Evolutionary conservation across 257 asterid genomes (phyloP), one percentile per base, ranked within the genome.

Genomic region (Solanum phureja): DNA sequence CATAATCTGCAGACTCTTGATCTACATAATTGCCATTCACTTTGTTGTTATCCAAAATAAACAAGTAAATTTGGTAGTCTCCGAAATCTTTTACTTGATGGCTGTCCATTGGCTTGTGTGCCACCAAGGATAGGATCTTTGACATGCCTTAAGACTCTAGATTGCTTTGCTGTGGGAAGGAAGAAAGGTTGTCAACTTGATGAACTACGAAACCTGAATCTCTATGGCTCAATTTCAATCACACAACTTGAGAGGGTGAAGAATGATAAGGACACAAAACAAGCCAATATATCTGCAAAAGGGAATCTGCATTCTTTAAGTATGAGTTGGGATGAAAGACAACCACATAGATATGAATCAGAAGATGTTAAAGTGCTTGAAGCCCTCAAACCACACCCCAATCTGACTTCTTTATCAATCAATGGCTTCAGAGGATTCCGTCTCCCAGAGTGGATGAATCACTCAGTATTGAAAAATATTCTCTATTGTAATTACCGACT

Each of bases 81-180:
- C 38, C 69, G 69, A 42, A 29, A 86, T 44, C 83, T 69, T 86
- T 19, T 29, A 35, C 60, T 86, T 19, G 18, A n/a, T 24, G 29
- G 13, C 3, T 38, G 21, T 42, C 6, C 12, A 69, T 34, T 90
- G 87, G 84, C 83, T 71, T 82, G 62, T 23, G 79, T 84, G 88
- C 92, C 93, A 31, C 66, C 87, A 6, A 86, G 38, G 35, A 86
- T 91, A 23, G 87, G 92, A 40, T 85, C 68, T 21, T 31, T 90
- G 37, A 71, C 88, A 90, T 75, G 87, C 34, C 89, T 90, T 3
- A 86, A 79, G 58, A 76, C 90, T 31, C 40, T 91, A 87, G 33
- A 69, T 40, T 6, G 38, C 72, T 88, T 91, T 68, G 5, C 87
- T 14, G 91, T 91, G 58, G 91, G 89, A 60, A 23, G 52, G 19